Conservation (phyloP, 1,139 yeast species). For the Saccharomycopsis hybrid region DNA sequence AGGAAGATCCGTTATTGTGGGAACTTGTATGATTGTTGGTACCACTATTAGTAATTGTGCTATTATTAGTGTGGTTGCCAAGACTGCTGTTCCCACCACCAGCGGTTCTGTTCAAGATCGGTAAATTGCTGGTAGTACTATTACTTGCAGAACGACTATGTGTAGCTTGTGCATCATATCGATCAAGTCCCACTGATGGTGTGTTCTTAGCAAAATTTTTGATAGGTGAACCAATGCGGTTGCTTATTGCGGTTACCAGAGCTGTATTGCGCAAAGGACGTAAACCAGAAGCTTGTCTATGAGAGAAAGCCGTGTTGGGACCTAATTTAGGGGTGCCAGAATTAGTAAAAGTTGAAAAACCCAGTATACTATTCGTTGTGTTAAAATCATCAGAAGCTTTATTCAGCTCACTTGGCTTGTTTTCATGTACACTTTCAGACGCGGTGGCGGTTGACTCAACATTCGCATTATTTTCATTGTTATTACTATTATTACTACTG, state of each 20-base stretch:
- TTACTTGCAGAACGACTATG: conserved; percentile 3
- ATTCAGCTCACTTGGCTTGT: not conserved
- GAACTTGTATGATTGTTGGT: too few species aligned
- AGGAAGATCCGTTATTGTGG: too few species aligned
- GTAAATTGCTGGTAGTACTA: not conserved
- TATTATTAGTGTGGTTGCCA: not conserved
- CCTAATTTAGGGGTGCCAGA: not conserved
- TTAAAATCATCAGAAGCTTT: not conserved
- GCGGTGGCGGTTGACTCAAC: not conserved
- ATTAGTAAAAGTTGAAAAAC: not conserved
- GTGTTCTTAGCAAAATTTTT: conserved; percentile 8
- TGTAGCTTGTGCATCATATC: conserved; percentile 12
- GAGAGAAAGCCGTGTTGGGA: not conserved
- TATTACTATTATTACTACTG: not conserved
- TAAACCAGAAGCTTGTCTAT: not conserved
- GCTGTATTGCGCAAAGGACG: not conserved
- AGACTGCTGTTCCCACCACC: not conserved
- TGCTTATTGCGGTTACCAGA: not conserved
- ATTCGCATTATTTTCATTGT: not conserved
- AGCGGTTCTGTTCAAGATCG: not conserved
- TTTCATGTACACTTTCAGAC: not conserved
- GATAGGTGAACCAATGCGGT: not conserved
- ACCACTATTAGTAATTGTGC: not conserved
- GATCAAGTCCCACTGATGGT: conserved; percentile 10
- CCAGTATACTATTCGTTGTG: not conserved